Base-by-base conservation (phyloP, 805 yeast species). In the Cyberlindnera mrakii region DNA sequence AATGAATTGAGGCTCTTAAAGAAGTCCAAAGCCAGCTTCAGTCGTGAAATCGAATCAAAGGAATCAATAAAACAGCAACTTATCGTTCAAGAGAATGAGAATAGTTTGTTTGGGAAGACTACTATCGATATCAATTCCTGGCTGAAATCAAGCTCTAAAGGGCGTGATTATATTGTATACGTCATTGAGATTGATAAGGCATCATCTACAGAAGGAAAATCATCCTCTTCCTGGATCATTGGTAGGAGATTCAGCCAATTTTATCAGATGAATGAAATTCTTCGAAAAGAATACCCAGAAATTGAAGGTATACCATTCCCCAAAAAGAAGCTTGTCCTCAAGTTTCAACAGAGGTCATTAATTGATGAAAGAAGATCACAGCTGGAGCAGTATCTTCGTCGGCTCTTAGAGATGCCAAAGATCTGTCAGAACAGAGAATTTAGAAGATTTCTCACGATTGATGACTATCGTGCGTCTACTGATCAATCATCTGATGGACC, bases 171-270 rank as follows among this genome's bases (percentile, higher is more conserved):
- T 47, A 77, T 79, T 5, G 66, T 85, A 39, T 90, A 90, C 61
- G 73, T 87, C 25, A 82, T 91, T 27, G 88, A 82, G 53, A 86
- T 91, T 4, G 81, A 79, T 41, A 82, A 80, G 58, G 65, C 55
- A 9, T 47, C 45, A 0, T 63, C 63, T 6, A 57, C 62, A 27
- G 76, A 75, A 3, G 71, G 67, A 3, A 58, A 65, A 7, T 70
- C 72, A 5, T 67, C 76, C 3, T 87, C 90, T 0, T 84, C 87
- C 0, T 91, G 97, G 97, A 78, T 86, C 41, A 85, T 89, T n/a
- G 91, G 96, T 0, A 67, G 96, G 51, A 68, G 98, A 44, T 90
- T 80, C 57, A 85, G 85, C 52, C 96, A 91, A 57, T 90, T 90
- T 60, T 80, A 72, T 62, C 76, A 74, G 48, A 66, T 90, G 30